Conservation (phyloP, 2,329 filamentous ascomycete species). For the Colletotrichum sp. region DNA sequence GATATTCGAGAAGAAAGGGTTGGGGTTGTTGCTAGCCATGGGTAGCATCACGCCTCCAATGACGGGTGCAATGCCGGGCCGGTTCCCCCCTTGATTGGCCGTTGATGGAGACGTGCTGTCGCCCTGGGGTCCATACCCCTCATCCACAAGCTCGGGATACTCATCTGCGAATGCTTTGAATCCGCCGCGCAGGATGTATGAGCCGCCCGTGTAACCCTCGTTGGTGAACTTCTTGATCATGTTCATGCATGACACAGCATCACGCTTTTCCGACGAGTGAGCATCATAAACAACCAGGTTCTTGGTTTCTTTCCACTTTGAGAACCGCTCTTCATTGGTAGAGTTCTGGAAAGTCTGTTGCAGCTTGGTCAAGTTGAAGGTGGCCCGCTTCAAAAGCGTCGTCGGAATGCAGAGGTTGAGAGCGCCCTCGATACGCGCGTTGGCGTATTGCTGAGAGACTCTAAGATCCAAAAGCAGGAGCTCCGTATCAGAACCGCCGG, state of each 20-base stretch:
- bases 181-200: slow-evolving; percentile 81
- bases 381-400: slow-evolving; percentile 87
- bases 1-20: slow-evolving; percentile 96
- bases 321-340: slow-evolving; percentile 73
- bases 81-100: slow-evolving; percentile 48
- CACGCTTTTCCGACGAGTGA: slow-evolving; percentile 76
- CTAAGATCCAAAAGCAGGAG: slow-evolving; percentile 83
- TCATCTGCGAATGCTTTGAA: slow-evolving; percentile 75
- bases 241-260: slow-evolving; percentile 80
- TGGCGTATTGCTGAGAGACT: slow-evolving; percentile 81
- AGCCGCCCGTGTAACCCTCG: slow-evolving; percentile 79
- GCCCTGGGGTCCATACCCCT: slow-evolving; percentile 38
- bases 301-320: slow-evolving; percentile 74
- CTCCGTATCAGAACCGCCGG: slow-evolving; percentile 36
- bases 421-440: slow-evolving; percentile 77
- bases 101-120: slow-evolving; percentile 45
- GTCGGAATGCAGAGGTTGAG: slow-evolving; percentile 95
- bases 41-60: slow-evolving; percentile 90
- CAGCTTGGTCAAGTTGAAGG: slow-evolving; percentile 87
- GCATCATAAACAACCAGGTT: slow-evolving; percentile 89
- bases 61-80: slow-evolving; percentile 68
- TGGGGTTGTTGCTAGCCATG: slow-evolving; percentile 67
- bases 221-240: slow-evolving; percentile 91
- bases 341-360: slow-evolving; percentile 83
- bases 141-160: slow-evolving; percentile 70